These are phyloP conservation scores for Lactifluus volemus DNA, from an alignment of 768 basidiomycete species.

Conservation along the genomic window DNA sequence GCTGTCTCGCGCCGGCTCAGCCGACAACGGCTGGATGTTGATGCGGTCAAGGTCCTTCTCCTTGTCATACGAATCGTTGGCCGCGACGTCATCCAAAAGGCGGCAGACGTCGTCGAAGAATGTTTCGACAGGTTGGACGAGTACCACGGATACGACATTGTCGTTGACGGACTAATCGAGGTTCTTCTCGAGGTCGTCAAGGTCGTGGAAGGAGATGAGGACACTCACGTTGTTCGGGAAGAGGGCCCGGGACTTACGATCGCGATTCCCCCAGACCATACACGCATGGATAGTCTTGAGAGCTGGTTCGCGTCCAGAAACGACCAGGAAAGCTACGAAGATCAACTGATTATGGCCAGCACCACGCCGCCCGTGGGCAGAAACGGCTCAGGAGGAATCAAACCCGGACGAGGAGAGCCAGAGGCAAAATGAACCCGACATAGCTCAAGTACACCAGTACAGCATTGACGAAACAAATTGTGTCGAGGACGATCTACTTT, in stretches of 20 bases:
- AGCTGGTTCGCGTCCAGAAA: slow-evolving; percentile 55
- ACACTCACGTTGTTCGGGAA: slow-evolving; percentile 20
- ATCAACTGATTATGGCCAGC: slow-evolving; percentile 50
- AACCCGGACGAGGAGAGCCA: slow-evolving; percentile 18
- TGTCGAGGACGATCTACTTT: slow-evolving; percentile 81
- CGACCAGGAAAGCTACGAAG: slow-evolving; percentile 28
- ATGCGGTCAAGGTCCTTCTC: slow-evolving; percentile 82
- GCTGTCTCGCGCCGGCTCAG: slow-evolving; percentile 79
- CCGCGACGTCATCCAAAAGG: slow-evolving; percentile 74
- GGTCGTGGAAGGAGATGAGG: slow-evolving; percentile 55
- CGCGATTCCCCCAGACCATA: slow-evolving; percentile 22
- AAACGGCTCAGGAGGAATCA: slow-evolving; percentile 22
- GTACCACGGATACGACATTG: slow-evolving; percentile 82
- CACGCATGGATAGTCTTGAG: slow-evolving; percentile 44
- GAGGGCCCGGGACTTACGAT: slow-evolving; percentile 1
- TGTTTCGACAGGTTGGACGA: slow-evolving; percentile 96
- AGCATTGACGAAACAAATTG: slow-evolving; percentile 77
- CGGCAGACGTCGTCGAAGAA: slow-evolving; percentile 92
- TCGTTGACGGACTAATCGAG: slow-evolving; percentile 83
- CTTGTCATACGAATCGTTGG: slow-evolving; percentile 85
- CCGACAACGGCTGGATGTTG: slow-evolving; percentile 71
- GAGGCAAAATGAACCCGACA: slow-evolving; percentile 32
- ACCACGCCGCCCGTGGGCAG: slow-evolving; percentile 51
- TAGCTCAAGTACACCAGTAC: slow-evolving; percentile 57
- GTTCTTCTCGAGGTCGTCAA: slow-evolving; percentile 81